Conservation (phyloP, 345 rosid genomes). For the Salix caprea region DNA sequence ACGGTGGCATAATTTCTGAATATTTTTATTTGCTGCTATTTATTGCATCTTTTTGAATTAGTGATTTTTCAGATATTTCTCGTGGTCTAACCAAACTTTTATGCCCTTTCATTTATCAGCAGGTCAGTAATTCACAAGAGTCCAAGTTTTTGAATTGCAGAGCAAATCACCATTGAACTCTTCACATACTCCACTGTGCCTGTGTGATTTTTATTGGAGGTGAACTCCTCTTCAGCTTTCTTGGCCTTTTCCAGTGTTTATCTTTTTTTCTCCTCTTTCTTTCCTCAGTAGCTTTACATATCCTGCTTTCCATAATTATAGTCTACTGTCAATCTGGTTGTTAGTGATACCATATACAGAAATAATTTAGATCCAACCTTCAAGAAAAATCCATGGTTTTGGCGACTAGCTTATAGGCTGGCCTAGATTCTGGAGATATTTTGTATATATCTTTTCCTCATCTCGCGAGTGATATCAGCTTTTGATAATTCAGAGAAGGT, state of each 20-base stretch:
- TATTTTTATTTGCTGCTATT: constrained; percentile 24
- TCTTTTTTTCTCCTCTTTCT: constrained; percentile 21
- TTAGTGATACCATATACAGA: constrained; percentile 16
- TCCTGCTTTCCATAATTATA: constrained; percentile 18
- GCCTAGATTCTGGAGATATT: constrained; percentile 16
- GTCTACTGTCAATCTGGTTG: constrained; percentile 17
- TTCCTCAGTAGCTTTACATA: constrained; percentile 20
- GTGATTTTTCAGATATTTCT: constrained; percentile 47
- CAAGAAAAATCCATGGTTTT: constrained; percentile 16
- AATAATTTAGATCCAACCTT: constrained; percentile 30
- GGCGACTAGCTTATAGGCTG: constrained; percentile 19
- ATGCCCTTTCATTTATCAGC: constrained; percentile 34
- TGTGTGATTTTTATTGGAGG: constrained; percentile 37
- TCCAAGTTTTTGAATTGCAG: constrained; percentile 41
- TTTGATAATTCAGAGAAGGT: constrained; percentile 16
- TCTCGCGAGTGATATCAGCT: constrained; percentile 14
- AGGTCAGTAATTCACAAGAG: constrained; percentile 51
- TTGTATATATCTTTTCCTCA: constrained; percentile 20
- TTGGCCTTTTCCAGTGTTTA: constrained; percentile 31
- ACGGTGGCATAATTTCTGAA: constrained; percentile 19
- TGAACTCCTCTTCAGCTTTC: constrained; percentile 35
- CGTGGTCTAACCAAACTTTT: constrained; percentile 41
- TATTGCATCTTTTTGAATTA: constrained; percentile 32
- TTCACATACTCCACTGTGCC: constrained; percentile 30
- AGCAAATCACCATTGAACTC: constrained; percentile 46